Conservation (phyloP, 2,329 filamentous ascomycete genomes). For the Penicillium corylophilum region DNA sequence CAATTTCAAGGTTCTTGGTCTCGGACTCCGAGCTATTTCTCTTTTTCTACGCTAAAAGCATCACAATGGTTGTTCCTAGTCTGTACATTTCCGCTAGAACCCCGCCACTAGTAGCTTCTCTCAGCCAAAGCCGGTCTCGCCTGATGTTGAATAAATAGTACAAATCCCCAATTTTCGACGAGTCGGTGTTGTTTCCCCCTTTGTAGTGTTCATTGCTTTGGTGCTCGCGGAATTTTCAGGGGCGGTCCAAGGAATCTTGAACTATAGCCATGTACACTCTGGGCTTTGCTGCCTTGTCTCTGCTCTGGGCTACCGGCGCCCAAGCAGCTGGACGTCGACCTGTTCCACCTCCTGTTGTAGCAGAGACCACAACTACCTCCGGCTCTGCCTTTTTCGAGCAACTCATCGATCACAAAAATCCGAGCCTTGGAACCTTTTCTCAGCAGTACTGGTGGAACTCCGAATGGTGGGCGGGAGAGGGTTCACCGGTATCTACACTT, state of each 20-base stretch:
- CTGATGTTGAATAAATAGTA: not conserved
- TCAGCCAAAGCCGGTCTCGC: not conserved
- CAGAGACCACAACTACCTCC: not conserved
- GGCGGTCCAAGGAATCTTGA: not conserved
- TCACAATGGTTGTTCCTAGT: not conserved
- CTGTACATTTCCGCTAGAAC: not conserved
- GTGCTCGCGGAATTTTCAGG: not conserved
- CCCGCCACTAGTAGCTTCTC: not conserved
- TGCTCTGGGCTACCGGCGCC: slow-evolving; percentile 8
- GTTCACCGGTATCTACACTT: slow-evolving; percentile 48
- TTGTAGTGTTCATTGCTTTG: not conserved
- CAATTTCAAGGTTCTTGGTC: not conserved
- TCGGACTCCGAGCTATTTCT: not conserved
- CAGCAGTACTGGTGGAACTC: slow-evolving; percentile 56
- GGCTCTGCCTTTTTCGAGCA: slow-evolving; percentile 50
- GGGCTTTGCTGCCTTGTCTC: not conserved
- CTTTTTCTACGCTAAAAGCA: not conserved
- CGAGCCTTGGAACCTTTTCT: slow-evolving; percentile 55
- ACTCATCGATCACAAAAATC: slow-evolving; percentile 59
- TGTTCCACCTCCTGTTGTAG: slow-evolving; percentile 11
- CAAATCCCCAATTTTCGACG: not conserved
- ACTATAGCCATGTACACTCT: not conserved
- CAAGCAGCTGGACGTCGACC: slow-evolving; percentile 11
- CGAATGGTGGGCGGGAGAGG: slow-evolving; percentile 54
- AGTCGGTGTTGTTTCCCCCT: not conserved